Percentiles rank a stretch among this genome's conserved stretches.
These are phyloP conservation scores for Solanum chiquidenum DNA, from an alignment of 257 asterid species.

Conservation along the genomic window DNA sequence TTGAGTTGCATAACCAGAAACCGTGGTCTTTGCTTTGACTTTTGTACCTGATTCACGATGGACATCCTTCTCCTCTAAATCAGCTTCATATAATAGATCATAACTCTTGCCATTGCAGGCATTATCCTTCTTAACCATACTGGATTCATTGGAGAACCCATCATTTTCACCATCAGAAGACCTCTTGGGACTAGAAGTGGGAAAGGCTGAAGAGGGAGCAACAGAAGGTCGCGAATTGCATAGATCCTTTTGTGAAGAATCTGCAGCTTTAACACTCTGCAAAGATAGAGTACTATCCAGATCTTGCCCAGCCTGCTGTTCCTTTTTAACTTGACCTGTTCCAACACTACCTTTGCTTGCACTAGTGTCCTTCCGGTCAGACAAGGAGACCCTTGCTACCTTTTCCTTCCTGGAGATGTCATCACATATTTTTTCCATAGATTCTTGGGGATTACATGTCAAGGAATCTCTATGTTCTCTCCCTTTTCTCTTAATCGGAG, in stretches of 20 bases:
- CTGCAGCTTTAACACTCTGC: constrained; percentile 17
- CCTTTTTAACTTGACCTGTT: constrained; percentile 29
- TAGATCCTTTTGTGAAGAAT: constrained; percentile 47
- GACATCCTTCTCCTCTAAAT: constrained; percentile 12
- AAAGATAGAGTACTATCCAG: constrained; percentile 19
- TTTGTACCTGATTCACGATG: constrained; percentile 24
- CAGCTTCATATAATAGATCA: constrained; percentile 10
- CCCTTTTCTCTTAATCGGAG: constrained; percentile 49
- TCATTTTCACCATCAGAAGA: constrained; percentile 28
- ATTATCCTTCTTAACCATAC: constrained; percentile 25
- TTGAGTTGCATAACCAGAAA: constrained; percentile 12
- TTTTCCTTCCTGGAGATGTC: constrained; percentile 52
- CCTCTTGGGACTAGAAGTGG: constrained; percentile 37
- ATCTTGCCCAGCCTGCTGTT: constrained; percentile 27
- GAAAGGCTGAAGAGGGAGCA: constrained; percentile 64
- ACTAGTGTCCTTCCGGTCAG: constrained; percentile 47
- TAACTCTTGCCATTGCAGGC: constrained; percentile 17
- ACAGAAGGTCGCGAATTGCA: constrained; percentile 45
- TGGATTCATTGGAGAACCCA: constrained; percentile 18
- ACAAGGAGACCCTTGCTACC: constrained; percentile 58
- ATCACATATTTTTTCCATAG: constrained; percentile 34
- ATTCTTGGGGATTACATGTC: constrained; percentile 29
- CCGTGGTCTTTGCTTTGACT: constrained; percentile 20
- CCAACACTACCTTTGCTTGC: constrained; percentile 30
- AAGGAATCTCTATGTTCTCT: constrained; percentile 15